Conservation (phyloP, 2,329 filamentous ascomycete species). For the Xylariaceae sp. region DNA sequence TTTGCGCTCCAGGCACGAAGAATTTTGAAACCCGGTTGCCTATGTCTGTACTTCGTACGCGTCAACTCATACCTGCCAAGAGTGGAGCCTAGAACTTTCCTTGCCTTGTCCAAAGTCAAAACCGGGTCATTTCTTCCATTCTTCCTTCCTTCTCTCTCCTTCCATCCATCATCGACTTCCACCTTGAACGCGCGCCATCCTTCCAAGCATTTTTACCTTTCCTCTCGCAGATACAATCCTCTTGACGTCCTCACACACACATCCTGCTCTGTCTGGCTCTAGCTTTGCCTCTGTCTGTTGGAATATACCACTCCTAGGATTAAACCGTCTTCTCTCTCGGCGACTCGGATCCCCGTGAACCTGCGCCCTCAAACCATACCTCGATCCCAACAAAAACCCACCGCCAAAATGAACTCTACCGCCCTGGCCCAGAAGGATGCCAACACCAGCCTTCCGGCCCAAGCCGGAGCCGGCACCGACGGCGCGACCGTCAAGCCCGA, state of each 20-base stretch:
- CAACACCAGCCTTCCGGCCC: constrained; percentile 43
- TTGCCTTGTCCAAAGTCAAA: no score
- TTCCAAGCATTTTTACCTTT: no score
- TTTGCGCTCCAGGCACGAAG: background rate
- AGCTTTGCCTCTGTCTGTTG: background rate
- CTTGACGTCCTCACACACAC: no score
- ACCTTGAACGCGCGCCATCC: no score
- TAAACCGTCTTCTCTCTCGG: background rate
- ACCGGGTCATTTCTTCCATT: no score
- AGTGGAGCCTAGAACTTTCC: constrained; percentile 4
- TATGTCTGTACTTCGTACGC: no score
- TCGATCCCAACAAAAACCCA: background rate
- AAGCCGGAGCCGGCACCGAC: constrained; percentile 26
- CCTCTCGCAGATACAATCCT: no score
- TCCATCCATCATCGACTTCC: no score
- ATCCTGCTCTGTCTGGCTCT: no score
- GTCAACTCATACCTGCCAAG: background rate
- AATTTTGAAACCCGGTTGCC: constrained; percentile 12
- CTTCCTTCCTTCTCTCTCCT: background rate
- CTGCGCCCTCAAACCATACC: background rate
- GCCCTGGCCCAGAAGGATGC: constrained; percentile 62
- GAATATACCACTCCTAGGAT: background rate
- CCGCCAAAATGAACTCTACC: constrained; percentile 48
- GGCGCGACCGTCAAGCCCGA: constrained; percentile 35
- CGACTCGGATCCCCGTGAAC: background rate